Evolutionary conservation across 2,329 filamentous ascomycete genomes (phyloP).

Genomic region (Fusarium marasasianum): DNA sequence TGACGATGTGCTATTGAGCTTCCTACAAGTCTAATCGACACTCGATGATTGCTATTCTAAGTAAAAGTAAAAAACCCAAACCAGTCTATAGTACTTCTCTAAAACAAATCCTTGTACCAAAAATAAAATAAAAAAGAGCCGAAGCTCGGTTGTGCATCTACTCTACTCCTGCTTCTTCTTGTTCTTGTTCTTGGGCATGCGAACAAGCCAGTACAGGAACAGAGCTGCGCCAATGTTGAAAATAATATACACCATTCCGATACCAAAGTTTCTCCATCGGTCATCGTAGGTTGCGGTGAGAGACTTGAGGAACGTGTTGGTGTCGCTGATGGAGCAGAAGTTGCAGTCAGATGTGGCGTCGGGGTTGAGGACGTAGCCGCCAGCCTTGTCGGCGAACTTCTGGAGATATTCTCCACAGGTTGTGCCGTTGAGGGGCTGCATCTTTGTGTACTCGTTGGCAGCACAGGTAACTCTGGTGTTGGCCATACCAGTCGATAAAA

Average conservation of each 20-base stretch:
- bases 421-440: constrained; percentile 63
- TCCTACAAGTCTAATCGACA: background rate
- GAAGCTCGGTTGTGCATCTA: background rate
- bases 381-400: constrained; percentile 53
- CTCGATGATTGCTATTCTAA: background rate
- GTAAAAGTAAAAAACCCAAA: constrained; percentile 1
- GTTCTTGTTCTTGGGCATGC: constrained; percentile 51
- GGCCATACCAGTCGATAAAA: constrained; percentile 43
- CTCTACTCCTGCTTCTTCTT: constrained; percentile 25
- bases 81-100: constrained; percentile 9
- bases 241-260: constrained; percentile 63
- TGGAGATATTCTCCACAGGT: constrained; percentile 67
- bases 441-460: constrained; percentile 69
- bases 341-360: constrained; percentile 58
- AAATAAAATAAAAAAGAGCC: constrained; percentile 4
- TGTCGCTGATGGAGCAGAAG: constrained; percentile 54
- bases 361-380: constrained; percentile 64
- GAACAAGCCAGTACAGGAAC: constrained; percentile 60
- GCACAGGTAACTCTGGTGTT: constrained; percentile 59
- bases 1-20: background rate
- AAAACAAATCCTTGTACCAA: background rate
- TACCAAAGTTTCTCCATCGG: constrained; percentile 66
- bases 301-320: constrained; percentile 52
- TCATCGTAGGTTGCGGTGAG: constrained; percentile 59
- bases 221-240: constrained; percentile 63